Evolutionary conservation across 1,139 yeast species (phyloP).

Genomic region (Hanseniaspora uvarum): DNA sequence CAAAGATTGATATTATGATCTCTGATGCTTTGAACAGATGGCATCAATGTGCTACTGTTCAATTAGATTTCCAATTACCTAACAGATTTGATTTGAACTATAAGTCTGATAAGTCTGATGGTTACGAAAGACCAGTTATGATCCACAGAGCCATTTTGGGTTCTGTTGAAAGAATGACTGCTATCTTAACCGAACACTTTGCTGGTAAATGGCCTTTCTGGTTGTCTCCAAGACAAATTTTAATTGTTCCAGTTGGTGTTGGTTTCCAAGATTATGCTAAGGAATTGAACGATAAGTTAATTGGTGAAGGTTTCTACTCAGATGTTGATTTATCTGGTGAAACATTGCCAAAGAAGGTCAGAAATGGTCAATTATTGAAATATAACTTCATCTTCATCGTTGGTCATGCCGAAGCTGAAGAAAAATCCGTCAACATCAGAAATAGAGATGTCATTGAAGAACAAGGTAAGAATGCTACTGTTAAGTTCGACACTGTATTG

Average conservation of each 20-base stretch:
- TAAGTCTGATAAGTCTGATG: conserved; percentile 47
- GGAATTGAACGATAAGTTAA: conserved; percentile 58
- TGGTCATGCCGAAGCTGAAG: conserved; percentile 81
- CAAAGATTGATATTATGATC: conserved; percentile 90
- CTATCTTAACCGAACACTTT: conserved; percentile 89
- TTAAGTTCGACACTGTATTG: conserved; percentile 59
- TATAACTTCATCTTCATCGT: conserved; percentile 92
- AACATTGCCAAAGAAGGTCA: conserved; percentile 90
- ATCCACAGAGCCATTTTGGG: conserved; percentile 97
- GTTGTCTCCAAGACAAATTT: conserved; percentile 93
- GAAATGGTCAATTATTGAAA: conserved; percentile 85
- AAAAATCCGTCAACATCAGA: conserved; percentile 76
- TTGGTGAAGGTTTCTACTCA: conserved; percentile 64
- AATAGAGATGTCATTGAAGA: conserved; percentile 79
- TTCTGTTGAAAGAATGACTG: conserved; percentile 96
- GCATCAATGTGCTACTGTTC: conserved; percentile 98
- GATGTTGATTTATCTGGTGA: conserved; percentile 90
- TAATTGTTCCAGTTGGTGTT: conserved; percentile 92
- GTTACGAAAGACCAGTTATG: conserved; percentile 75
- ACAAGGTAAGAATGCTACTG: conserved; percentile 83
- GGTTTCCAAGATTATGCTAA: conserved; percentile 84
- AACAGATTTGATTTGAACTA: conserved; percentile 78
- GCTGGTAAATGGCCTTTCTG: conserved; percentile 99
- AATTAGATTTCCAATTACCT: conserved; percentile 95
- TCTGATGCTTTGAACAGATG: conserved; percentile 86